Percentiles rank a stretch among this genome's conserved stretches.
Evolutionary conservation across 2,329 filamentous ascomycete genomes (phyloP).

Genomic region (Grosmannia huntii): DNA sequence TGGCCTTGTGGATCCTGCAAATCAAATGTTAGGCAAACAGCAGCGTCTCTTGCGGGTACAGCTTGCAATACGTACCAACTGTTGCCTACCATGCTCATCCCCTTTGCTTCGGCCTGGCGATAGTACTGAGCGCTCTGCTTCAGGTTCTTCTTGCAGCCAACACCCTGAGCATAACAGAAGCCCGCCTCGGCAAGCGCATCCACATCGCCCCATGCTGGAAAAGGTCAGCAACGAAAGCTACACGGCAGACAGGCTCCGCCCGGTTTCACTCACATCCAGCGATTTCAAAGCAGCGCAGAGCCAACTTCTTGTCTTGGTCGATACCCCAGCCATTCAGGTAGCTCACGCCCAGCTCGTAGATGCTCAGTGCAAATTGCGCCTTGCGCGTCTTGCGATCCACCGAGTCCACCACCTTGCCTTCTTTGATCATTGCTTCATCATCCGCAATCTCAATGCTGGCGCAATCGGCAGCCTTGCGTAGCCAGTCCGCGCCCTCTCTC

Average conservation of each 20-base stretch:
- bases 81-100: slow-evolving; percentile 95
- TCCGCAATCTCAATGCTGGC: slow-evolving; percentile 74
- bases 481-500: slow-evolving; percentile 79
- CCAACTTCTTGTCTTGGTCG: slow-evolving; percentile 77
- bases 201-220: slow-evolving; percentile 76
- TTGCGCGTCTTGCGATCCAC: slow-evolving; percentile 69
- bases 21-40: slow-evolving; percentile 1
- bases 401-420: slow-evolving; percentile 49
- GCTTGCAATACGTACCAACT: slow-evolving; percentile 61
- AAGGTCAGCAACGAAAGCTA: background rate
- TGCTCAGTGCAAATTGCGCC: slow-evolving; percentile 86
- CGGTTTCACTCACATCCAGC: slow-evolving; percentile 54
- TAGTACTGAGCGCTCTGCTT: slow-evolving; percentile 91
- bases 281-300: slow-evolving; percentile 89
- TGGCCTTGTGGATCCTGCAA: slow-evolving; percentile 85
- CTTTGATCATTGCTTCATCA: slow-evolving; percentile 55
- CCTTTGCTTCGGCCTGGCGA: slow-evolving; percentile 78
- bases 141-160: slow-evolving; percentile 90
- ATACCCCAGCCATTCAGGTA: slow-evolving; percentile 99
- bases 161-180: slow-evolving; percentile 88
- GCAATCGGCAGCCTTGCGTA: slow-evolving; percentile 78
- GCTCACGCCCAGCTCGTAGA: slow-evolving; percentile 92
- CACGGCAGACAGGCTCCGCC: background rate
- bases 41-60: background rate
- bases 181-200: slow-evolving; percentile 90